Conservation (phyloP, 1,284 basidiomycete species). For the Ceratobasidium sp. region DNA sequence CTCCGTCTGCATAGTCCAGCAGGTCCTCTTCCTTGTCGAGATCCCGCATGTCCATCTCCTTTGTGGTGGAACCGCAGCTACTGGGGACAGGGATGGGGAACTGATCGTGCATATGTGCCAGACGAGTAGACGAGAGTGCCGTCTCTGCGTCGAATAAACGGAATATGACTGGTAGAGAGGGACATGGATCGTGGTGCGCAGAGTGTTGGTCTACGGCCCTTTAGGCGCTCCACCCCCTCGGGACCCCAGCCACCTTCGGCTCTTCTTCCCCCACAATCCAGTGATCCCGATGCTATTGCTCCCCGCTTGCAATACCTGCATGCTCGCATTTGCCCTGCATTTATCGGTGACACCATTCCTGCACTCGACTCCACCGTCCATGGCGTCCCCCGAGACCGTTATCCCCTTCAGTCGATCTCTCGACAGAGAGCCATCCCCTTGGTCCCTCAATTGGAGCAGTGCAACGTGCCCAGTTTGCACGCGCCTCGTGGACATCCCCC, state of each 20-base stretch:
- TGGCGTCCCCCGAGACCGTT: background rate
- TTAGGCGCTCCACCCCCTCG: constrained; percentile 17
- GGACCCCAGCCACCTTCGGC: constrained; percentile 18
- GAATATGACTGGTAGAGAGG: constrained; percentile 4
- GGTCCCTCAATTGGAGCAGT: background rate
- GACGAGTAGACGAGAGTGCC: constrained; percentile 21
- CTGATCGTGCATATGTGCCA: constrained; percentile 3
- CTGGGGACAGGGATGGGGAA: constrained; percentile 28
- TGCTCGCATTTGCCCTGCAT: background rate
- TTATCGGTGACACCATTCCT: background rate
- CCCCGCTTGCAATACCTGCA: too few species aligned
- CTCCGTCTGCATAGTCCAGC: constrained; percentile 40
- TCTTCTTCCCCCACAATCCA: constrained; percentile 7
- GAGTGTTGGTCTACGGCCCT: background rate
- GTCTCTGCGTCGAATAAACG: constrained; percentile 27
- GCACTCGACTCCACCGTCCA: background rate
- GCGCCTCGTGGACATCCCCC: constrained; percentile 9
- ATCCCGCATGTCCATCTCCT: constrained; percentile 32
- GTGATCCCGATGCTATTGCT: background rate
- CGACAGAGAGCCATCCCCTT: background rate
- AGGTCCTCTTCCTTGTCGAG: constrained; percentile 40
- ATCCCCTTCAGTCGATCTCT: constrained; percentile 5
- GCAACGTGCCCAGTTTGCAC: constrained; percentile 19
- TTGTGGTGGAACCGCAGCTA: constrained; percentile 17
- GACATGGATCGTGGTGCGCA: constrained; percentile 12